Conservation (phyloP, 768 basidiomycete genomes). For the Coprinellus aureogranulatus region DNA sequence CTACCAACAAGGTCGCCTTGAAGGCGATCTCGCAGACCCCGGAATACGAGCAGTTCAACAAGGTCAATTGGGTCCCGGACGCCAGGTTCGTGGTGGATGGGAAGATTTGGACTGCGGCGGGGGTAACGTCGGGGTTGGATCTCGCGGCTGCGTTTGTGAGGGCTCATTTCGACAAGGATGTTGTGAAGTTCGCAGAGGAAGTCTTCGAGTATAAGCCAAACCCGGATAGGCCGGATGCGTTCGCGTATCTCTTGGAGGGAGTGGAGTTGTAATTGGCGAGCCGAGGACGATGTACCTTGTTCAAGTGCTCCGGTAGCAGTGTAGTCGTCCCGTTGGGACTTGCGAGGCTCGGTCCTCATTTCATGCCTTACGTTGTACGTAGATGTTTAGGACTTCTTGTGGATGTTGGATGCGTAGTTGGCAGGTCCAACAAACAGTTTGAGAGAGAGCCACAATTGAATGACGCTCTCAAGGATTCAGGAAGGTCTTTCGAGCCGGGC, state of each 20-base stretch:
- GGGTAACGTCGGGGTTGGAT: constrained; percentile 24
- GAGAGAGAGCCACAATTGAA: too few species aligned
- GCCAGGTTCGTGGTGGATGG: constrained; percentile 23
- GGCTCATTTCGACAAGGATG: constrained; percentile 18
- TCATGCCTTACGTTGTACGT: too few species aligned
- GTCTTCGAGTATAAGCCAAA: constrained; percentile 20
- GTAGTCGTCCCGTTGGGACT: too few species aligned
- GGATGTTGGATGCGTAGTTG: too few species aligned
- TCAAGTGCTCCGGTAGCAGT: too few species aligned
- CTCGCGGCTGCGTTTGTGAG: constrained; percentile 24
- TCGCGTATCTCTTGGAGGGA: constrained; percentile 19
- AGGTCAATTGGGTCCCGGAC: constrained; percentile 26
- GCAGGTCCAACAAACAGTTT: too few species aligned
- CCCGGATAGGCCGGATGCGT: constrained; percentile 22
- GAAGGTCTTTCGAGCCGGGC: too few species aligned
- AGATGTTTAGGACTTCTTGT: too few species aligned
- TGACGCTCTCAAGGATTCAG: not conserved
- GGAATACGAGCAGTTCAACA: constrained; percentile 13
- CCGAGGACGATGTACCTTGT: too few species aligned
- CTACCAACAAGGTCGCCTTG: constrained; percentile 18
- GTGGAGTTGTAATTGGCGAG: constrained; percentile 14
- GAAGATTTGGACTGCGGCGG: constrained; percentile 27
- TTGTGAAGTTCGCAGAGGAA: constrained; percentile 15
- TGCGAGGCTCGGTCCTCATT: too few species aligned
- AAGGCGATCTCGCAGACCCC: not conserved